Conservation (phyloP, 2,329 filamentous ascomycete species). For the Botrytis hyacinthi region DNA sequence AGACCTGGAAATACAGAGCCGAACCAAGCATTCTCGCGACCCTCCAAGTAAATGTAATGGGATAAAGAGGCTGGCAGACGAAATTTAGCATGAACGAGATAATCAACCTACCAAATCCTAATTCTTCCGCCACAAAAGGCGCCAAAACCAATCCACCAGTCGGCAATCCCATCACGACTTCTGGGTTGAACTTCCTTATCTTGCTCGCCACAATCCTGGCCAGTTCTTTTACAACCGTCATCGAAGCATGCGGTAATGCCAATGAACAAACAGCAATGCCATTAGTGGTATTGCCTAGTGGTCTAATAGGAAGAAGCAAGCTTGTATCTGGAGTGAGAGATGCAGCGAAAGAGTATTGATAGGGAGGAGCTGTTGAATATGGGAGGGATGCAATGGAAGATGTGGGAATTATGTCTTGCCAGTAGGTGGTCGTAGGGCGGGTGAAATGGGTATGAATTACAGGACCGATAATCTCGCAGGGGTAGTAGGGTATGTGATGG, state of each 20-base stretch:
- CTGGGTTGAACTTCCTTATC: neutral
- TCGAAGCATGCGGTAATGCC: constrained; percentile 4
- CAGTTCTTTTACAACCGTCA: constrained; percentile 3
- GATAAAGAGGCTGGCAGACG: neutral
- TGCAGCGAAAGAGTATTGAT: constrained; percentile 1
- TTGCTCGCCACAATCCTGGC: neutral
- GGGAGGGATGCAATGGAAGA: neutral
- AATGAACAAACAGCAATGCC: constrained; percentile 2
- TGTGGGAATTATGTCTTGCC: constrained; percentile 11
- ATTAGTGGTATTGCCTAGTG: neutral
- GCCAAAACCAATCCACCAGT: constrained; percentile 12
- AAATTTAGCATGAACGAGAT: neutral
- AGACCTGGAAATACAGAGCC: neutral
- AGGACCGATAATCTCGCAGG: neutral
- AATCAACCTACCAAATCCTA: neutral
- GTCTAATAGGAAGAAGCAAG: constrained; percentile 7
- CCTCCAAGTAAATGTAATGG: neutral
- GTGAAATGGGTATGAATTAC: neutral
- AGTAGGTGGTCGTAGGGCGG: constrained; percentile 5
- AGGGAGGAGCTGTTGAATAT: neutral
- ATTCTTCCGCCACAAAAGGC: constrained; percentile 8
- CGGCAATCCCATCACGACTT: neutral
- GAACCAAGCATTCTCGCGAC: neutral
- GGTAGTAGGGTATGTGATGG: neutral
- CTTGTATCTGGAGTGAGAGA: neutral